phyloP scores from a whole-genome alignment of 495 filamentous ascomycete genomes.

The Podospora sp. region DNA sequence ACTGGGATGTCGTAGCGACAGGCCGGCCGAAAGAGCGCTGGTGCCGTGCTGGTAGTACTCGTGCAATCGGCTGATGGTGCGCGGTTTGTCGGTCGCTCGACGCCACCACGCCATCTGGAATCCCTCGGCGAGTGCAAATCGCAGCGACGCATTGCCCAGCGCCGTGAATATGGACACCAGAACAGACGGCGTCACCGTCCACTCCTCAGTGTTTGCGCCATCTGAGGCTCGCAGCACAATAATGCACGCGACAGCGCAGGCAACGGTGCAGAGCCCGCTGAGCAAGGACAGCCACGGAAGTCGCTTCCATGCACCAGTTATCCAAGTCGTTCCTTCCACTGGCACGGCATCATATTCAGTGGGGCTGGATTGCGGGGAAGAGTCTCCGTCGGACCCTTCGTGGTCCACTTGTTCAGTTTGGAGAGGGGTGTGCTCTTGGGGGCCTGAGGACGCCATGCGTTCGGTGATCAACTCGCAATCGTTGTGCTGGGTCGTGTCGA shows the following conservation, averaged over 20 bases:
- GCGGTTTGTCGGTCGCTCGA: background rate
- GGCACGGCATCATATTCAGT: too few species aligned
- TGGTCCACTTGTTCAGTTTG: too few species aligned
- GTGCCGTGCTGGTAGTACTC: constrained; percentile 12
- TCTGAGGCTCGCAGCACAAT: background rate
- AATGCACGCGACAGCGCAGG: background rate
- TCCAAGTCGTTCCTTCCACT: too few species aligned
- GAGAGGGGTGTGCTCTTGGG: too few species aligned
- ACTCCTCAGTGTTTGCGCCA: constrained; percentile 9
- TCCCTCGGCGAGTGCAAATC: background rate
- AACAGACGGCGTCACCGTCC: background rate
- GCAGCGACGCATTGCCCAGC: background rate
- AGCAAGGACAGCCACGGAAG: too few species aligned
- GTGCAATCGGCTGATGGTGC: background rate
- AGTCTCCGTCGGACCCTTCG: too few species aligned
- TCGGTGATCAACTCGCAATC: too few species aligned
- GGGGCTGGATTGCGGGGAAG: too few species aligned
- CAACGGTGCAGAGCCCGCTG: too few species aligned
- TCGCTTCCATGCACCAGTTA: too few species aligned
- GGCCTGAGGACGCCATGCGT: too few species aligned
- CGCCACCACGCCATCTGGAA: constrained; percentile 13
- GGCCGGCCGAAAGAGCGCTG: background rate
- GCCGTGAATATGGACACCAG: constrained; percentile 12
- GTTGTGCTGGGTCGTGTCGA: too few species aligned
- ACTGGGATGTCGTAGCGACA: background rate